Percentiles rank a stretch among this genome's conserved stretches.
Evolutionary conservation across 176 grass and related monocot species (phyloP).

Genomic region (Avena insularis): DNA sequence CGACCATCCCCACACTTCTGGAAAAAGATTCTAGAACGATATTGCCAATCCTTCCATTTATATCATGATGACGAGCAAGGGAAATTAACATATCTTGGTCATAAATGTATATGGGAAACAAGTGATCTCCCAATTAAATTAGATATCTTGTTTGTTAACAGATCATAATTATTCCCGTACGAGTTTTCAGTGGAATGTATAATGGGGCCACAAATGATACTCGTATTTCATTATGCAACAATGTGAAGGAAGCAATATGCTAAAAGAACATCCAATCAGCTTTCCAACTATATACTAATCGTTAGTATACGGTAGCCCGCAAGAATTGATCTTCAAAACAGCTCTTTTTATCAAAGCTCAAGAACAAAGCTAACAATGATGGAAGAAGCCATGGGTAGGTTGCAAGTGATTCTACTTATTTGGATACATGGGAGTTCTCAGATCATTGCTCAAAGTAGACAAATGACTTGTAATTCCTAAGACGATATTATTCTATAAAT

Average conservation of each 20-base stretch:
- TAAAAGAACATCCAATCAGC: not conserved
- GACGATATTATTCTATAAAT: not conserved
- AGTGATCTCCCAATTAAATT: not conserved
- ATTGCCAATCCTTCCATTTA: slow-evolving; percentile 36
- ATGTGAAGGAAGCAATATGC: not conserved
- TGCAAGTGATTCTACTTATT: not conserved
- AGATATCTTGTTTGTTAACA: not conserved
- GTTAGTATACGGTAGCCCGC: not conserved
- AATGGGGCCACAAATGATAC: not conserved
- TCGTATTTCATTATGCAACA: not conserved
- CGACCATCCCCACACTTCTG: slow-evolving; percentile 90
- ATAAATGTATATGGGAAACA: not conserved
- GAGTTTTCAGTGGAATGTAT: not conserved
- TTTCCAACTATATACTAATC: not conserved
- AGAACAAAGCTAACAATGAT: not conserved
- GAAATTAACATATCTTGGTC: not conserved
- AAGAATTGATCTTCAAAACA: not conserved
- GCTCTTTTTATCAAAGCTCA: not conserved
- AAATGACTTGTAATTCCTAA: not conserved
- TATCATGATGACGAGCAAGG: not conserved
- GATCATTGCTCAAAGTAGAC: not conserved
- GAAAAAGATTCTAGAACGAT: slow-evolving; percentile 90
- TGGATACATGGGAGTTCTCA: not conserved
- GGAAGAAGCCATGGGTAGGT: not conserved
- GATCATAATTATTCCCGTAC: not conserved